These are phyloP conservation scores for Phoma sp. DNA, from an alignment of 2,329 filamentous ascomycete species.

Conservation along the genomic window DNA sequence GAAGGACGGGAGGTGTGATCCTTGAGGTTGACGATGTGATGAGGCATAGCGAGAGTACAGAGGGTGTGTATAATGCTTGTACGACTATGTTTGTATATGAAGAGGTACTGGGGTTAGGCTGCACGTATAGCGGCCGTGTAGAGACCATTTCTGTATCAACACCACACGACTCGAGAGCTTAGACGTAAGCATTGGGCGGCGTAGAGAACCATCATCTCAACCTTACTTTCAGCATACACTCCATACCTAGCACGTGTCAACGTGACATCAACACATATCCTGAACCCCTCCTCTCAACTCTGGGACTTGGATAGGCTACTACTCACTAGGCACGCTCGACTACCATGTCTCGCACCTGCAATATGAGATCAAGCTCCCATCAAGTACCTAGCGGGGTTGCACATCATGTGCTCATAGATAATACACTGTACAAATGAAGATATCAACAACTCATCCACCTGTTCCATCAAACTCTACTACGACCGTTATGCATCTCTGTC, in stretches of 20 bases:
- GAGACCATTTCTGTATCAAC: neutral
- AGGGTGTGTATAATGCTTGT: constrained; percentile 2
- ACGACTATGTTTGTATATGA: constrained; percentile 6
- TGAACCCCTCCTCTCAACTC: neutral
- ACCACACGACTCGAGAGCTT: constrained; percentile 2
- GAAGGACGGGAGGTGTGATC: constrained; percentile 72
- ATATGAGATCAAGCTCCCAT: constrained; percentile 4
- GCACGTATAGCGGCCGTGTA: constrained; percentile 1
- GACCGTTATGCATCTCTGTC: neutral
- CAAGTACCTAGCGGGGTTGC: neutral
- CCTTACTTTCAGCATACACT: neutral
- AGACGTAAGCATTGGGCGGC: constrained; percentile 20
- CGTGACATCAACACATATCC: neutral
- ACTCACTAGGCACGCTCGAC: neutral
- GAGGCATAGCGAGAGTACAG: neutral
- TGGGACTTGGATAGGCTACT: neutral
- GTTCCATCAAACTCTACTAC: neutral
- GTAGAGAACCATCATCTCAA: constrained; percentile 3
- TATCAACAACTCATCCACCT: neutral
- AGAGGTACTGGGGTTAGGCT: neutral
- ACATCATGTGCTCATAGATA: neutral
- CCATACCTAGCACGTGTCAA: neutral
- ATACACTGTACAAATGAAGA: neutral
- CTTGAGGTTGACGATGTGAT: constrained; percentile 20
- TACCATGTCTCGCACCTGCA: constrained; percentile 6